These are phyloP conservation scores for Lagerstroemia speciosa DNA, from an alignment of 345 rosid species.

Conservation along the genomic window DNA sequence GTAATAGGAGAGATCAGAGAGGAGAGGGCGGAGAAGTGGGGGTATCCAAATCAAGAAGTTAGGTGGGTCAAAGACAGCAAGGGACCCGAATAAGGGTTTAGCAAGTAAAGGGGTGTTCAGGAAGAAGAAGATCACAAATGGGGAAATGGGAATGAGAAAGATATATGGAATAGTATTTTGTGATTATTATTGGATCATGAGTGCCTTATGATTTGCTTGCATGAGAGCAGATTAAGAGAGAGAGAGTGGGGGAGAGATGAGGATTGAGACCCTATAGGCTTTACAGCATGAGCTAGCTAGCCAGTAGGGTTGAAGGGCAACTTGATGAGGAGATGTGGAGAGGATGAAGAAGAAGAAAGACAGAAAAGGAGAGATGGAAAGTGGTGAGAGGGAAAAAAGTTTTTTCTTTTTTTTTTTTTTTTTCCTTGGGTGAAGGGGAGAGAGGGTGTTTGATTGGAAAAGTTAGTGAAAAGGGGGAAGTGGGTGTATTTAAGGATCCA, in stretches of 20 bases:
- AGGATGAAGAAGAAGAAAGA: neutral
- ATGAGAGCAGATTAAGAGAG: slow-evolving; percentile 13
- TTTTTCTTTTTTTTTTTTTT: slow-evolving; percentile 6
- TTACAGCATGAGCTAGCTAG: slow-evolving; percentile 28
- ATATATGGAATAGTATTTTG: slow-evolving; percentile 27
- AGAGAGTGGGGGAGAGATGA: slow-evolving; percentile 15
- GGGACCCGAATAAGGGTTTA: neutral
- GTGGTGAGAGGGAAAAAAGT: too few species aligned
- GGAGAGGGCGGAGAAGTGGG: too few species aligned
- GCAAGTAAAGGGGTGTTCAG: neutral
- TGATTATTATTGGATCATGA: slow-evolving; percentile 60
- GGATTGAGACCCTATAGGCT: slow-evolving; percentile 19
- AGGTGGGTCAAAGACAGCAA: slow-evolving; percentile 11
- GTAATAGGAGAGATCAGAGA: too few species aligned
- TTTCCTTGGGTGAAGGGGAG: slow-evolving; percentile 22
- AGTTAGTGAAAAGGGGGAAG: slow-evolving; percentile 27
- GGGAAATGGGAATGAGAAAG: slow-evolving; percentile 12
- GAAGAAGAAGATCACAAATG: neutral
- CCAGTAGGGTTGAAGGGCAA: slow-evolving; percentile 22
- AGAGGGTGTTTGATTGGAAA: slow-evolving; percentile 16
- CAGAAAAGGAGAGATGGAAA: neutral
- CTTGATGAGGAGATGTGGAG: slow-evolving; percentile 19
- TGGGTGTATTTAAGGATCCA: slow-evolving; percentile 20
- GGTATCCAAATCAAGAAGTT: slow-evolving; percentile 10
- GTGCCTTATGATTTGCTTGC: slow-evolving; percentile 82